Base-by-base conservation (phyloP, 164 flowering plant species). In the Macadamia tetraphylla region DNA sequence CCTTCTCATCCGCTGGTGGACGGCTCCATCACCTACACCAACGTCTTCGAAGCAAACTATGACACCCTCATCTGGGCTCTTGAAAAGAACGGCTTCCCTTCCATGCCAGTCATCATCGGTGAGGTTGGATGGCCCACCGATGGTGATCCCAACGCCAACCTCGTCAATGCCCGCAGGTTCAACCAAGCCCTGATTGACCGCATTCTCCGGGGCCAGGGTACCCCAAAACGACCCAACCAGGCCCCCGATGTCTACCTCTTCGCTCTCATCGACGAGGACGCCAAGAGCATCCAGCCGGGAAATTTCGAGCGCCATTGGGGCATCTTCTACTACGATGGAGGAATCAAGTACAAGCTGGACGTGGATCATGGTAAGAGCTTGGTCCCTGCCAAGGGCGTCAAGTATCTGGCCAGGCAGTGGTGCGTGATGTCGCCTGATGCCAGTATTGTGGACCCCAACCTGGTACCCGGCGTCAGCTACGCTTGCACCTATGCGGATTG, bases 221-320 rank as follows among this genome's bases (percentile, higher is more conserved):
- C 94, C 2, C 98, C 98, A 0, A 88, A 84, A 73, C 76, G 94
- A 30, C 66, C 78, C 0, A 65, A 57, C 44, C 82, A 89, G 40
- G 40, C 40, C 12, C 87, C 90, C 0, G 96, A 95, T 1, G 64
- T 84, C 3, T 95, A 91, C 81, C 8, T 95, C 0, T 95, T 92
- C 32, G 82, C 82, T 1, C 74, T 92, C 13, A 67, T 87, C 3
- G 99, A 91, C 35, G 99, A 95, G 78, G 98, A 95, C 68, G 73
- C 71, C 3, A 95, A 92, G 77, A 87, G 94, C 79, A 71, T 84
- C 9, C 66, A 60, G 0, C 96, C 98, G 0, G 98, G 99, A 30
- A 89, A 87, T 42, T 92, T 92, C 43, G 98, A 95, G 81, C 73
- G 99, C 49, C 99, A 95, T 65, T 92, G 99, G 97, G 99, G 99